These are phyloP conservation scores for Dendrostoma leiphaemia DNA, from an alignment of 2,329 filamentous ascomycete genomes.

Conservation along the genomic window DNA sequence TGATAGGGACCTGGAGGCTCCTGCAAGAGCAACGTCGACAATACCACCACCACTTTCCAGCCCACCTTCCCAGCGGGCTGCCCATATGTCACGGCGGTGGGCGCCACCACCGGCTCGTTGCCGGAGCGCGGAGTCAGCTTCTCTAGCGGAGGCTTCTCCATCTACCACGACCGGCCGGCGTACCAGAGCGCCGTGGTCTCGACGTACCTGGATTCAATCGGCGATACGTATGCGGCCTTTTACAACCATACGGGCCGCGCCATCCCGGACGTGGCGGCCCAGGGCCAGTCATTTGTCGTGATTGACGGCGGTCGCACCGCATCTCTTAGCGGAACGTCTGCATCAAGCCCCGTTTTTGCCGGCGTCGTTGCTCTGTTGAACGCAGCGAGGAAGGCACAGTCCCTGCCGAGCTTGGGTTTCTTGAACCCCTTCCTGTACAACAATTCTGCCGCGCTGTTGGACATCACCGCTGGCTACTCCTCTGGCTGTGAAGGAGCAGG, in stretches of 20 bases:
- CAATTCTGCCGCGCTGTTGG: conserved; percentile 28
- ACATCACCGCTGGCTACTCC: conserved; percentile 26
- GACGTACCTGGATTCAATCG: conserved; percentile 34
- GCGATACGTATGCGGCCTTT: conserved; percentile 33
- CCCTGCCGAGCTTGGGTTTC: conserved; percentile 34
- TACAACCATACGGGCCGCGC: conserved; percentile 37
- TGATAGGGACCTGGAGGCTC: conserved; percentile 3
- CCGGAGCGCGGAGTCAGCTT: conserved; percentile 36
- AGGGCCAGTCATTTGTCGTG: conserved; percentile 50
- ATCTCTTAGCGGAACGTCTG: conserved; percentile 31
- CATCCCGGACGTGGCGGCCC: conserved; percentile 39
- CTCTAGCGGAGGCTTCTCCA: conserved; percentile 38
- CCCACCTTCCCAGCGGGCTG: conserved; percentile 32
- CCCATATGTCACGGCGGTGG: conserved; percentile 57
- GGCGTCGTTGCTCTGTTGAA: conserved; percentile 41
- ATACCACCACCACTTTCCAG: conserved; percentile 13
- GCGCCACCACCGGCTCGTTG: conserved; percentile 44
- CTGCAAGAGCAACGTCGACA: conserved; percentile 16
- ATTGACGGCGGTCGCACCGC: conserved; percentile 27
- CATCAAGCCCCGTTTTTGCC: conserved; percentile 38
- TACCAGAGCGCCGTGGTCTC: conserved; percentile 33
- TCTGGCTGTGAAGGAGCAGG: conserved; percentile 7
- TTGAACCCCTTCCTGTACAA: conserved; percentile 35
- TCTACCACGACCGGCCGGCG: conserved; percentile 32
- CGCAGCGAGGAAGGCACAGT: conserved; percentile 35